Evolutionary conservation across 164 flowering plant genomes (phyloP).

Genomic region (Tetracentron sinense): DNA sequence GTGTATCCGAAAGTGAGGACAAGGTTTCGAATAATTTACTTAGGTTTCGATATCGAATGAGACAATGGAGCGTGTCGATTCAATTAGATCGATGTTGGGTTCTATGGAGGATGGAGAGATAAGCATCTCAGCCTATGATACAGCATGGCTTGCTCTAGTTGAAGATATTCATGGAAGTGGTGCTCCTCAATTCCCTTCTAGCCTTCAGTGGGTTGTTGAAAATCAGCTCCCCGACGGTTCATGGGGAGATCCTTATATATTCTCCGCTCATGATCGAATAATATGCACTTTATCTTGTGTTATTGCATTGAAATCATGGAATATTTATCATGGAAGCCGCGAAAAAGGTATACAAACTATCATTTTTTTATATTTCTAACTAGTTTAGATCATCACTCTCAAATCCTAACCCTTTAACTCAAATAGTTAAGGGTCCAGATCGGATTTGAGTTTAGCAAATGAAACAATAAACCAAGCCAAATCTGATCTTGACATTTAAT

Average conservation of each 20-base stretch:
- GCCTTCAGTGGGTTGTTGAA: constrained; percentile 63
- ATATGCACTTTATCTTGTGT: constrained; percentile 71
- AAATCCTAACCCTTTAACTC: too few relatives aligned
- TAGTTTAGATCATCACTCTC: too few relatives aligned
- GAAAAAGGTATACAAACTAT: constrained; percentile 58
- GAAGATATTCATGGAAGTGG: too few relatives aligned
- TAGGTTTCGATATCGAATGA: constrained; percentile 13
- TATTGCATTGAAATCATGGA: too few relatives aligned
- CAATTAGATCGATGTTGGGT: constrained; percentile 37
- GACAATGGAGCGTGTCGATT: constrained; percentile 29
- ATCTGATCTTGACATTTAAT: too few relatives aligned
- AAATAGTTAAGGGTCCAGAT: too few relatives aligned
- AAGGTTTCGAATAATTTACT: too few relatives aligned
- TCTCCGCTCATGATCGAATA: constrained; percentile 74
- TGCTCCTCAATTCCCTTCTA: constrained; percentile 77
- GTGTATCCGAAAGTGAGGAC: too few relatives aligned
- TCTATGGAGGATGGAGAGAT: constrained; percentile 80
- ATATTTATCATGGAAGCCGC: constrained; percentile 37
- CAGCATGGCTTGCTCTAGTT: constrained; percentile 98
- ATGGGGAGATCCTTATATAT: constrained; percentile 67
- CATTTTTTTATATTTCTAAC: too few relatives aligned
- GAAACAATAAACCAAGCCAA: too few relatives aligned
- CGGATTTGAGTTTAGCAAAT: too few relatives aligned
- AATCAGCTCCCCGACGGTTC: constrained; percentile 83
- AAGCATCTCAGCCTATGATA: constrained; percentile 79